Evolutionary conservation across 2,329 filamentous ascomycete species (phyloP), one percentile per base, ranked within the genome.

Genomic region (Fonsecaea erecta): DNA sequence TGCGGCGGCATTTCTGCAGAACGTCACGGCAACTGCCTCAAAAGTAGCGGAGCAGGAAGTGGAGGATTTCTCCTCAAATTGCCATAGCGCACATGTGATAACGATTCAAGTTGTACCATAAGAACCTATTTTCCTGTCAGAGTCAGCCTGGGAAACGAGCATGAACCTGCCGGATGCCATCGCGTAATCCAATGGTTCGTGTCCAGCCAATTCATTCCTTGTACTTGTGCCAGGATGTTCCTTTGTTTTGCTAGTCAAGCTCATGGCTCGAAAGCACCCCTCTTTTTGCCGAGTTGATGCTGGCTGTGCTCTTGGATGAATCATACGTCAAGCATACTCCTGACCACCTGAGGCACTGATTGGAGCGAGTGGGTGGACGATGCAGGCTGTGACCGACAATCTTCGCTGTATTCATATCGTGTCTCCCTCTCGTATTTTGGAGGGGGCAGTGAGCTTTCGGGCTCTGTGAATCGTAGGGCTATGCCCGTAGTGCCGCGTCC

Each of bases 291-390:
- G 11, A 16, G n/a, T 24, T 12, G 12, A 11, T 24, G 12, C 11
- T 24, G 43, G 2, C 21, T 12, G 43, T 26, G 43, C 8, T 48
- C 43, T 12, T 48, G 8, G 43, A 48, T 48, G 18, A 1, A 46
- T 71, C 66, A 80, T 9, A 80, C 70, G 73, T 80, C 78, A 70
- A 81, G 70, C 79, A 81, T 81, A 68, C 77, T 79, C 66, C 76
- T 74, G 2, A 77, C 63, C 46, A 75, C 70, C 64, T 79, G 77
- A 21, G 75, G 74, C 30, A 70, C 24, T 16, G 56, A 60, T n/a
- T 64, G 55, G 12, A 64, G 52, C n/a, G 62, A 64, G 28, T 46
- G 21, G 4, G 62, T 48, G 43, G 74, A 34, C 68, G 71, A 24
- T 56, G 60, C 12, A 7, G 52, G 26, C 11, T 26, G 30, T 24